Evolutionary conservation across 352 stramenopile species (phyloP), one percentile per base, ranked within the genome.

Genomic region (Blastocystis sp.): DNA sequence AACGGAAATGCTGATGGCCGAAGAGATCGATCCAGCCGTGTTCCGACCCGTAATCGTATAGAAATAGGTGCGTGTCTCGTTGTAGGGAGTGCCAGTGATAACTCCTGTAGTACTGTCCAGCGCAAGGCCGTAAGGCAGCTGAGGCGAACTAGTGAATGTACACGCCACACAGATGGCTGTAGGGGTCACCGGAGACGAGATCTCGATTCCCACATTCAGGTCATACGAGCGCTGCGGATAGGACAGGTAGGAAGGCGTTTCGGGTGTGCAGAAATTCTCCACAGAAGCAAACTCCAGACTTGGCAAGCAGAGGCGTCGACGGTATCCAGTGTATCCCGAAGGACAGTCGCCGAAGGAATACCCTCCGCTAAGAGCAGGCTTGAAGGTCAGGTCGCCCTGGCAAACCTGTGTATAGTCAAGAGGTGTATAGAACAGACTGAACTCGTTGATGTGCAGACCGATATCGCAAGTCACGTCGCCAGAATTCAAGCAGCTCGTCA

Each of bases 1-100:
- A 4, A 84, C 56, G 50, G 53, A 53, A 34, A 84, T 84, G 56
- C 73, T 47, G 23, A 84, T 47, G n/a, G 73, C 39, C 3, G 73
- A 69, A n/a, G 73, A 84, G 50, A 88, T 88, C 20, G 77, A 88
- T 3, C 77, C 77, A 23, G 77, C 77, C 13, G 54, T 88, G 47
- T 88, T 88, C 37, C 77, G 62, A 41, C 77, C 77, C 9, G 77
- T 88, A 34, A 88, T 64, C 26, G 66, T 88, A 45, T 88, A 88
- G 62, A 66, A 79, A 29, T 55, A 88, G 63, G 76, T 26, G 26
- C 26, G 50, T 8, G 77, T 88, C 20, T 34, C 41, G 73, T 84
- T 84, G 34, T 50, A 26, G 15, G 56, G 43, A 18, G 56, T 50
- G 55, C 77, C 77, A 8, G 77, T 68, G 26, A 88, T 88, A 4